Evolutionary conservation across 1,284 basidiomycete genomes (phyloP), one percentile per base, ranked within the genome.

Genomic region (Polyporus tsugae): DNA sequence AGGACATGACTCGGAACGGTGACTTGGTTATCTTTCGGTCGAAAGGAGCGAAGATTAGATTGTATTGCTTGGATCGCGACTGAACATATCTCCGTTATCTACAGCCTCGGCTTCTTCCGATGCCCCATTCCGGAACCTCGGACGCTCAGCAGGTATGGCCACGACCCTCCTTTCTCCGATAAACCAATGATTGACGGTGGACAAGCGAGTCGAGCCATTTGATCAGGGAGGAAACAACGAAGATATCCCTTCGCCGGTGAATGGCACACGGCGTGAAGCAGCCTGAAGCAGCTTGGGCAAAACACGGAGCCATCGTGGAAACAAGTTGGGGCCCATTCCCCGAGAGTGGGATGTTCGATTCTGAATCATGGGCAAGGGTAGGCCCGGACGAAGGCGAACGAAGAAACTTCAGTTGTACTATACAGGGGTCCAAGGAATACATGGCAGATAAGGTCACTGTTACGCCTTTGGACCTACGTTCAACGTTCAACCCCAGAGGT

Each of bases 401-500:
- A 29, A 29, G 29, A 29, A 29, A 29, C 29, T 29, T 29, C 29
- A 29, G 6, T 35, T 19, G 55, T 17, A 15, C 29, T 33, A 36
- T 6, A 38, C 35, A 60, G 17, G 7, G 59, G 29, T 36, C 17
- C 17, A 3, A 57, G 29, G 55, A 19, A 19, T 57, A 9, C 17
- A 17, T 17, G 53, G 29, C 29, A 29, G 29, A 29, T 2, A 36
- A 13, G 35, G 57, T 2, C 57, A 39, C 0, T 1, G 19, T 19
- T 15, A 17, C 11, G 58, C 19, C 7, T 1, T 10, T 7, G 35
- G 38, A 17, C 19, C 39, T 13, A 29, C 10, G 11, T 29, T 67
- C 60, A 79, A 29, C 10, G 11, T 29, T 67, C 60, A 79, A 53
- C 74, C 76, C 77, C 77, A 79, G 25, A 79, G 72, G 60, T 70